Base-by-base conservation (phyloP, 1,284 basidiomycete genomes). In the Athelia sp. region DNA sequence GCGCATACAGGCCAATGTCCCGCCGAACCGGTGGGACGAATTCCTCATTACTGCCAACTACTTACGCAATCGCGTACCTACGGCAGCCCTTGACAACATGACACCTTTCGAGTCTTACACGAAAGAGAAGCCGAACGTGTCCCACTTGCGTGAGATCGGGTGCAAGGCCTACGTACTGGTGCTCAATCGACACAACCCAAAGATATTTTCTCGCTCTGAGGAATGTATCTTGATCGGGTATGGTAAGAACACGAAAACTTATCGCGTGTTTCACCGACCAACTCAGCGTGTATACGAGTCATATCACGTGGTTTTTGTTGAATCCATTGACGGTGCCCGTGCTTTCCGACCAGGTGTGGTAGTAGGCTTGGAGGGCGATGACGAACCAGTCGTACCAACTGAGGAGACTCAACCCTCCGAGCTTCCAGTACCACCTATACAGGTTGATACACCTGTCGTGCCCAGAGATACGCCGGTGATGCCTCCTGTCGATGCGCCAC, bases 141-240 rank as follows among this genome's bases (percentile, higher is more conserved):
- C 54, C 10, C 52, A 57, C 26, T 47, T 66, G 1, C 55, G 56
- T 0, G 56, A 56, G 65, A 40, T 65, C 17, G 60, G 64, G 13
- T 52, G 52, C 4, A 17, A 38, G 0, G 58, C 57, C 3, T 64
- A 55, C 44, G 59, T 60, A 1, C 43, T 58, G 0, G 49, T 58
- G 3, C 58, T 53, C 3, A 56, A 57, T 10, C 45, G 46, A 19
- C 51, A 54, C 3, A 54, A 57, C 13, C 53, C 53, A 0, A 59
- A 60, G 23, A 44, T 54, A 0, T 52, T 48, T n/a, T 40, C 45
- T 18, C 42, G 54, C 1, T 59, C 59, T 1, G 29, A 60, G 2
- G 55, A 62, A 21, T 61, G 62, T 43, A 50, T 56, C 13, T 58
- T 62, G 32, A 45, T 66, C 3, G 62, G 62, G 1, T 66, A 63